Evolutionary conservation across 225 moss, liverwort and hornwort species (phyloP).

Genomic region (Ulota crispa): DNA sequence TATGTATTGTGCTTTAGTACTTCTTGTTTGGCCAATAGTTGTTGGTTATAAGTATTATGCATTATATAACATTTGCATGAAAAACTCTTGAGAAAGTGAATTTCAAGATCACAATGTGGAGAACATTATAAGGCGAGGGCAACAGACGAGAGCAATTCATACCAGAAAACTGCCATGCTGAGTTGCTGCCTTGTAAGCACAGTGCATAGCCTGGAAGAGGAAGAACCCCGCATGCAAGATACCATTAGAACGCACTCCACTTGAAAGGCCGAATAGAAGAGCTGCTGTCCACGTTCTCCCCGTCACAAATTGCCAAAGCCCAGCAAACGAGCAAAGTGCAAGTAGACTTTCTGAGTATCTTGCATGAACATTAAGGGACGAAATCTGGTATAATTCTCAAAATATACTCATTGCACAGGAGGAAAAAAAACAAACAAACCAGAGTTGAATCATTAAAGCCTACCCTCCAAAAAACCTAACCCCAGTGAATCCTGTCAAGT

Average conservation of each 20-base stretch:
- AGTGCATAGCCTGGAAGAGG: conserved; percentile 91
- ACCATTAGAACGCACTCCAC: conserved; percentile 87
- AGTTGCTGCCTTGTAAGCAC: conserved; percentile 40
- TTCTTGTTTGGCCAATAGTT: no score
- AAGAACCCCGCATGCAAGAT: conserved; percentile 85
- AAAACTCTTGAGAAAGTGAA: conserved; percentile 9
- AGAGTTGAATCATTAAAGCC: not conserved
- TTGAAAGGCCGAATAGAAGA: conserved; percentile 67
- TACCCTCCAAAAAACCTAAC: not conserved
- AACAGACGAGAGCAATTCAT: conserved; percentile 2
- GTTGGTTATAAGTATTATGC: no score
- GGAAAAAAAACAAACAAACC: no score
- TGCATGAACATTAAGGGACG: conserved; percentile 33
- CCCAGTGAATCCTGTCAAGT: not conserved
- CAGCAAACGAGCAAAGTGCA: conserved; percentile 74
- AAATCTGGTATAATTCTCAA: not conserved
- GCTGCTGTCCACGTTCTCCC: conserved; percentile 70
- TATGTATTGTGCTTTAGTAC: no score
- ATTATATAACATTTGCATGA: not conserved
- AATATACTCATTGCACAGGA: not conserved
- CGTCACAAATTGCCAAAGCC: conserved; percentile 68
- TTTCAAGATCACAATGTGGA: conserved; percentile 2
- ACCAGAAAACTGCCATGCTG: conserved; percentile 47
- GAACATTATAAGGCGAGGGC: not conserved
- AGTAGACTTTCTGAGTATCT: conserved; percentile 95